A percentile compares a stretch with the other conserved stretches of the same genome.
Evolutionary conservation across 495 filamentous ascomycete genomes (phyloP).

Genomic region (Bathelium albidoporum): DNA sequence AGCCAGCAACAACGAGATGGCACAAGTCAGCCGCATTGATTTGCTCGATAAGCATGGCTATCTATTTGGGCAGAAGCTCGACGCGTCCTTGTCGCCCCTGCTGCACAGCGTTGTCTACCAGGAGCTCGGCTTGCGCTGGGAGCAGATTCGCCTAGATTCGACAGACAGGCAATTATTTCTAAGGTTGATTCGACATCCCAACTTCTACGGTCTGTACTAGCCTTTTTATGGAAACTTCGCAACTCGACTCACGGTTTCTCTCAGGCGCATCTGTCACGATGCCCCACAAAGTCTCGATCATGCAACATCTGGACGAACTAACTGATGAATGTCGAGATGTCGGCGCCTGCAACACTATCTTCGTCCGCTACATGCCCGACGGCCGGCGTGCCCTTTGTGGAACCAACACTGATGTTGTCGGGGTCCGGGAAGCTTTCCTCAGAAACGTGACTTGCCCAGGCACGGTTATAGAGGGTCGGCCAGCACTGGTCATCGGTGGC

Average conservation of each 20-base stretch:
- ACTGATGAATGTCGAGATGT: conserved; percentile 29
- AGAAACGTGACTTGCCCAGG: conserved; percentile 41
- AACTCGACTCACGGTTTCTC: conserved; percentile 15
- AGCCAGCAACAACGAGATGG: neutral
- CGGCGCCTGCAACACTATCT: conserved; percentile 38
- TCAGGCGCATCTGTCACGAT: conserved; percentile 41
- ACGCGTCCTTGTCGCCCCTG: conserved; percentile 59
- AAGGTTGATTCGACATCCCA: conserved; percentile 36
- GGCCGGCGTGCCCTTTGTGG: conserved; percentile 24
- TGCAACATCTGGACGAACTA: conserved; percentile 30
- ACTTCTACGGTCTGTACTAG: conserved; percentile 40
- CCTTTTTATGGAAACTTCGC: neutral
- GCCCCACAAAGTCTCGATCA: conserved; percentile 39
- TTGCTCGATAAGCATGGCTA: conserved; percentile 42
- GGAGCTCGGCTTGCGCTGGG: conserved; percentile 48
- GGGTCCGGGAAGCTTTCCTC: conserved; percentile 55
- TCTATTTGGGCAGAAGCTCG: conserved; percentile 48
- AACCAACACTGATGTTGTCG: conserved; percentile 51
- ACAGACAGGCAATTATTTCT: conserved; percentile 44
- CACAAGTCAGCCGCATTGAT: neutral
- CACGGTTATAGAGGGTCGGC: conserved; percentile 37
- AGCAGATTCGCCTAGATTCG: conserved; percentile 47
- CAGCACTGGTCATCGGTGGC: conserved; percentile 36
- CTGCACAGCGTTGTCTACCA: conserved; percentile 58
- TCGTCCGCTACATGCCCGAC: conserved; percentile 10